These are phyloP conservation scores for Oryza officinalis DNA, from an alignment of 176 grass and related monocot genomes.

Conservation along the genomic window DNA sequence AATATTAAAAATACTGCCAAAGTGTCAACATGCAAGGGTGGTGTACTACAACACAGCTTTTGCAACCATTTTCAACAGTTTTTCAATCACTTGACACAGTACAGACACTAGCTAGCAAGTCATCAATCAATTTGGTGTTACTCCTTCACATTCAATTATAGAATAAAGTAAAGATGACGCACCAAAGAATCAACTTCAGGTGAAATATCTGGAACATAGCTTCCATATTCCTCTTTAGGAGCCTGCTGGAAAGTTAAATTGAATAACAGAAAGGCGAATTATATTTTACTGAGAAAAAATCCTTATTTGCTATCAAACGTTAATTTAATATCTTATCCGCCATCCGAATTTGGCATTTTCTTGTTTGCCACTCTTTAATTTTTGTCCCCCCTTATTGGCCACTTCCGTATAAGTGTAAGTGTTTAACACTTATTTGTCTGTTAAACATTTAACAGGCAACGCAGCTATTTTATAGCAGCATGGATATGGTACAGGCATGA, in stretches of 20 bases:
- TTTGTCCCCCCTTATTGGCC: not conserved
- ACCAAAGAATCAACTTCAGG: slow-evolving; percentile 31
- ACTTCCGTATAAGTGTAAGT: not conserved
- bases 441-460: not conserved
- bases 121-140: not conserved
- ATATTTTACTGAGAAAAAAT: not conserved
- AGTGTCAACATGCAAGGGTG: not conserved
- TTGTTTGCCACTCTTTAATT: not conserved
- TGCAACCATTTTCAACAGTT: not conserved
- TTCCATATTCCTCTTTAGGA: slow-evolving; percentile 52
- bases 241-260: slow-evolving; percentile 19
- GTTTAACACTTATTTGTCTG: not conserved
- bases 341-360: not conserved
- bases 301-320: not conserved
- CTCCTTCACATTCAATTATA: not conserved
- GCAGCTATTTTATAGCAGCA: slow-evolving; percentile 14
- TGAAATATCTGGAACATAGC: slow-evolving; percentile 38
- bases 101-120: not conserved
- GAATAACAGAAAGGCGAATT: slow-evolving; percentile 31
- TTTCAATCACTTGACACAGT: slow-evolving; percentile 4
- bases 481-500: not conserved
- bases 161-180: slow-evolving; percentile 20
- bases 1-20: slow-evolving; percentile 2
- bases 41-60: not conserved
- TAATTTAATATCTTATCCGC: not conserved